Percentiles rank a stretch among this genome's conserved stretches.
phyloP scores from a whole-genome alignment of 352 stramenopile species.

The Globisporangium megalacanthum region DNA sequence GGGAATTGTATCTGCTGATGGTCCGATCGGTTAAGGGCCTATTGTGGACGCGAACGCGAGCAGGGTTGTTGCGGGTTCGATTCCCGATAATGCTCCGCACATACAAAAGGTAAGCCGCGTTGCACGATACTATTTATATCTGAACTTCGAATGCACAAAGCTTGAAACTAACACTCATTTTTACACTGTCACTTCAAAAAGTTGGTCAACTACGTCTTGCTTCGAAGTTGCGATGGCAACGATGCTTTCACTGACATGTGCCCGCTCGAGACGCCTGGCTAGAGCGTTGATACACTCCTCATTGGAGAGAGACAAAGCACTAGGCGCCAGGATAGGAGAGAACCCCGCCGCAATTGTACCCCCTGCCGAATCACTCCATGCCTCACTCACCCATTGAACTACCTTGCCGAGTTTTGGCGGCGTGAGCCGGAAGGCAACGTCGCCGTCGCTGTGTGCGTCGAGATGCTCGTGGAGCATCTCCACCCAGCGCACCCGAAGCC shows the following conservation, averaged over 20 bases:
- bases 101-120: no score
- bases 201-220: background rate
- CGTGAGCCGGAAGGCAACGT: background rate
- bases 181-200: background rate
- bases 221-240: background rate
- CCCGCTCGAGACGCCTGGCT: background rate
- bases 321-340: background rate
- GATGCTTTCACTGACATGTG: background rate
- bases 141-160: no score
- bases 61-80: no score
- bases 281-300: background rate
- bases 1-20: background rate
- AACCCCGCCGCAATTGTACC: background rate
- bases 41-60: background rate
- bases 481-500: slow-evolving; percentile 1
- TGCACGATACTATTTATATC: no score
- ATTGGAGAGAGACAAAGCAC: background rate
- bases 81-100: no score
- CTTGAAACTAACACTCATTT: slow-evolving; percentile 1
- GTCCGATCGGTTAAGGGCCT: background rate
- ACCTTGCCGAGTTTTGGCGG: background rate
- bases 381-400: background rate
- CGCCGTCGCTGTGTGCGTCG: background rate
- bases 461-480: slow-evolving; percentile 3
- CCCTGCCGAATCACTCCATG: background rate